These are phyloP conservation scores for Colletotrichum sansevieriae DNA, from an alignment of 2,329 filamentous ascomycete species.

Conservation along the genomic window DNA sequence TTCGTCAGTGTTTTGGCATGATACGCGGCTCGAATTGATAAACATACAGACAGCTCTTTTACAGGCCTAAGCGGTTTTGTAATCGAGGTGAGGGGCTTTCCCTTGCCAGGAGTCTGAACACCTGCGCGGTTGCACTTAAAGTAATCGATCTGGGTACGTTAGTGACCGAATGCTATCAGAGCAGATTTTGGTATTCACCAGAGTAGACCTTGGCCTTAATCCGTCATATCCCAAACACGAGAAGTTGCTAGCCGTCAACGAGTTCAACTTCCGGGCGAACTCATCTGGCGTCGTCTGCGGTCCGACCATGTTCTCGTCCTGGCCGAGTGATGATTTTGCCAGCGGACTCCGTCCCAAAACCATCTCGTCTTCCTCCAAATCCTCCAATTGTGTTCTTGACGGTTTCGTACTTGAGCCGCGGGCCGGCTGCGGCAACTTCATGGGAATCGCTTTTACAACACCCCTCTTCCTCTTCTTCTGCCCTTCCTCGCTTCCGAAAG, in stretches of 20 bases:
- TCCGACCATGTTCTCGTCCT: slow-evolving; percentile 23
- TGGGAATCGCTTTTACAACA: slow-evolving; percentile 33
- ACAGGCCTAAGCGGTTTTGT: slow-evolving; percentile 1
- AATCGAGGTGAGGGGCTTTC: slow-evolving; percentile 16
- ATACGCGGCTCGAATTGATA: no score
- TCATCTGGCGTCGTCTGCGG: slow-evolving; percentile 30
- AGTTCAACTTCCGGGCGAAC: slow-evolving; percentile 37
- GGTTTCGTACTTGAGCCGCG: slow-evolving; percentile 28
- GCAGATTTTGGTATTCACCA: slow-evolving; percentile 15
- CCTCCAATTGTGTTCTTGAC: slow-evolving; percentile 21
- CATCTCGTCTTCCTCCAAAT: slow-evolving; percentile 26
- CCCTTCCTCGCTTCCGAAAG: slow-evolving; percentile 34
- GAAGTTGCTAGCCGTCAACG: slow-evolving; percentile 39
- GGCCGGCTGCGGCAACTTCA: slow-evolving; percentile 33
- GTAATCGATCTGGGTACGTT: slow-evolving; percentile 35
- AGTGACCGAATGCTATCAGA: not conserved
- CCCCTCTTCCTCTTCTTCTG: slow-evolving; percentile 42
- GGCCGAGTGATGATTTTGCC: slow-evolving; percentile 7
- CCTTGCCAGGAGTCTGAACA: slow-evolving; percentile 13
- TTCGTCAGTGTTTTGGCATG: not conserved
- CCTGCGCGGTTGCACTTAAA: slow-evolving; percentile 41
- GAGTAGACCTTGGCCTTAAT: slow-evolving; percentile 29
- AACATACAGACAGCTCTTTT: slow-evolving; percentile 28
- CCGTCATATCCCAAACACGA: slow-evolving; percentile 24
- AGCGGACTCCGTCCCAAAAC: slow-evolving; percentile 29